Percentiles rank a stretch among this genome's conserved stretches.
Conservation (phyloP, 176 grass and related monocot species). For the Saccharum officinarum region DNA sequence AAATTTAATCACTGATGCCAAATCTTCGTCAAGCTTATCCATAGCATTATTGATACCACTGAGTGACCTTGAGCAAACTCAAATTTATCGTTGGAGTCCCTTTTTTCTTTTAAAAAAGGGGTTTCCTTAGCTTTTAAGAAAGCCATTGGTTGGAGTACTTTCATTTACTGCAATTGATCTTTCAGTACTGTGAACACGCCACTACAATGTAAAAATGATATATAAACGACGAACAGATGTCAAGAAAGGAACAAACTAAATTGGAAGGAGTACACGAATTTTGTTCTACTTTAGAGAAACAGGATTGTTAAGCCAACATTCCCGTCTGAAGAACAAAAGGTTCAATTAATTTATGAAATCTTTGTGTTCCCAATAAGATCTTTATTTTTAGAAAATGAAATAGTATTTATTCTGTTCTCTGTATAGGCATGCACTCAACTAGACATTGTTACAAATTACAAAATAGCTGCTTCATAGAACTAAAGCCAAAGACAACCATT, state of each 20-base stretch:
- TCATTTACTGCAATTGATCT: background rate
- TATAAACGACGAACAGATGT: background rate
- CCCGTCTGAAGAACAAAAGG: background rate
- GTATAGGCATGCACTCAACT: no score
- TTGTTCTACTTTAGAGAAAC: background rate
- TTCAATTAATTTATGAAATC: background rate
- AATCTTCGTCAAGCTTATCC: background rate
- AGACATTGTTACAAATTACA: no score
- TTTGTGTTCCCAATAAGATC: no score
- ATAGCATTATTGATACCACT: background rate
- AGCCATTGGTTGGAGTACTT: background rate
- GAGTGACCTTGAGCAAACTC: background rate
- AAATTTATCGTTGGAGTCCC: background rate
- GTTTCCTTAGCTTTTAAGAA: background rate
- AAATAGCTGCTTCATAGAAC: no score
- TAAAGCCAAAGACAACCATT: no score
- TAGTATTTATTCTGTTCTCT: no score
- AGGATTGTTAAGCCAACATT: background rate
- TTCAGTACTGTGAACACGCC: background rate
- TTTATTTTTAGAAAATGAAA: no score
- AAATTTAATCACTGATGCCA: background rate
- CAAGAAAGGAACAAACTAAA: background rate
- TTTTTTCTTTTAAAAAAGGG: background rate
- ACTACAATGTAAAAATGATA: background rate
- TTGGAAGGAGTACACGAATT: background rate